Evolutionary conservation across 495 filamentous ascomycete species (phyloP).

Genomic region (Diplogelasinospora grovesii): DNA sequence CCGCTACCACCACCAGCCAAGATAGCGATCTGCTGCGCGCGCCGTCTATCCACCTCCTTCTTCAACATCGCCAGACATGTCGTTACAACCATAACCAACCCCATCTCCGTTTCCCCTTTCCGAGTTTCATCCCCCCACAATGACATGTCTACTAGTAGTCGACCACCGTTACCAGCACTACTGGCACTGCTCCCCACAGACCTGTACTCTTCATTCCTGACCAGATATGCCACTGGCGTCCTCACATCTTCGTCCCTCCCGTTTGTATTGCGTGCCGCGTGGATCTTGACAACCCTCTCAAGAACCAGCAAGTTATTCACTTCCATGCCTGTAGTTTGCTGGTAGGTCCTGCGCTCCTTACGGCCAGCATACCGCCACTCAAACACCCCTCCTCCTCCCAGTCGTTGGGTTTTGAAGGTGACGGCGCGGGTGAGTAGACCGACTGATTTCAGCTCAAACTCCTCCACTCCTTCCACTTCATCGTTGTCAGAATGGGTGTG

Average conservation of each 20-base stretch:
- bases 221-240: slow-evolving; percentile 37
- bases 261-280: not conserved
- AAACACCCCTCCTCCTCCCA: slow-evolving; percentile 36
- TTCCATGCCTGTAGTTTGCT: too few species aligned
- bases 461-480: slow-evolving; percentile 6
- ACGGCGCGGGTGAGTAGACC: slow-evolving; percentile 33
- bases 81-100: slow-evolving; percentile 41
- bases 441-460: slow-evolving; percentile 27
- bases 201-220: slow-evolving; percentile 36
- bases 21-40: slow-evolving; percentile 37
- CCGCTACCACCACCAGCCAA: slow-evolving; percentile 22
- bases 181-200: slow-evolving; percentile 33
- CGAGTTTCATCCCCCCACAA: slow-evolving; percentile 11
- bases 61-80: slow-evolving; percentile 52
- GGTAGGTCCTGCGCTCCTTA: slow-evolving; percentile 22
- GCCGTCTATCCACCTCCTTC: slow-evolving; percentile 50
- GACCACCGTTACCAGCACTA: slow-evolving; percentile 47
- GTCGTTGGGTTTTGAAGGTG: slow-evolving; percentile 31
- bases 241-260: slow-evolving; percentile 15
- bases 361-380: slow-evolving; percentile 44
- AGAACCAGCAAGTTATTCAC: slow-evolving; percentile 33
- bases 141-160: slow-evolving; percentile 36
- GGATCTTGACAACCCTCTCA: slow-evolving; percentile 19
- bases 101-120: slow-evolving; percentile 24
- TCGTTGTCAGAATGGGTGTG: slow-evolving; percentile 5